phyloP scores from a whole-genome alignment of 768 basidiomycete species.

The Phlebiopsis gigantea region DNA sequence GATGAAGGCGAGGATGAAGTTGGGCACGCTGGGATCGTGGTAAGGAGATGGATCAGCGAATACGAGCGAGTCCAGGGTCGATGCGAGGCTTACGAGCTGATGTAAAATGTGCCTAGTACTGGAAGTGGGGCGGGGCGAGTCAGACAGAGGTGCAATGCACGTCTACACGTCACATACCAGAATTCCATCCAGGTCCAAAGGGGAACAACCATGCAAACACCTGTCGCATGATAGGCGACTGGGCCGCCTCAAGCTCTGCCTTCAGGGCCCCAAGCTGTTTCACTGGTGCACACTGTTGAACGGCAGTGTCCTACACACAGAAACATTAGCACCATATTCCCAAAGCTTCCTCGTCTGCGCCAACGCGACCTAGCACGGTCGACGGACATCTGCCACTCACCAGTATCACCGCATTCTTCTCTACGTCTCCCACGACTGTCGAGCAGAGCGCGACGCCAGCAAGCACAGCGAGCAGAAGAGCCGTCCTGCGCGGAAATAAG shows the following conservation, averaged over 20 bases:
- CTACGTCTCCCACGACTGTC: conserved; percentile 11
- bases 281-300: conserved; percentile 37
- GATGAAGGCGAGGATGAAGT: conserved; percentile 92
- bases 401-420: conserved; percentile 15
- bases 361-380: neutral
- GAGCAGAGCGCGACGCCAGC: neutral
- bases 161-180: conserved; percentile 35
- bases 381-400: too few species aligned
- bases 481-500: neutral
- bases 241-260: conserved; percentile 49
- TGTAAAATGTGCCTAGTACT: conserved; percentile 92
- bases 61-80: neutral
- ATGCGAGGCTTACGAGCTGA: conserved; percentile 73
- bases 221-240: conserved; percentile 73
- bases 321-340: neutral
- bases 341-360: neutral
- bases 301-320: conserved; percentile 36
- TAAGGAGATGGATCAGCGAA: neutral
- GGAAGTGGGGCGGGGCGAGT: neutral
- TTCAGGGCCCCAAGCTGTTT: conserved; percentile 54
- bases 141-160: neutral
- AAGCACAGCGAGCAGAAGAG: conserved; percentile 1
- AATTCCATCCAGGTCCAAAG: conserved; percentile 88
- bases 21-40: conserved; percentile 61
- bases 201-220: conserved; percentile 82